Conservation (phyloP, 441 rosid genomes). For the Erodium trifolium region DNA sequence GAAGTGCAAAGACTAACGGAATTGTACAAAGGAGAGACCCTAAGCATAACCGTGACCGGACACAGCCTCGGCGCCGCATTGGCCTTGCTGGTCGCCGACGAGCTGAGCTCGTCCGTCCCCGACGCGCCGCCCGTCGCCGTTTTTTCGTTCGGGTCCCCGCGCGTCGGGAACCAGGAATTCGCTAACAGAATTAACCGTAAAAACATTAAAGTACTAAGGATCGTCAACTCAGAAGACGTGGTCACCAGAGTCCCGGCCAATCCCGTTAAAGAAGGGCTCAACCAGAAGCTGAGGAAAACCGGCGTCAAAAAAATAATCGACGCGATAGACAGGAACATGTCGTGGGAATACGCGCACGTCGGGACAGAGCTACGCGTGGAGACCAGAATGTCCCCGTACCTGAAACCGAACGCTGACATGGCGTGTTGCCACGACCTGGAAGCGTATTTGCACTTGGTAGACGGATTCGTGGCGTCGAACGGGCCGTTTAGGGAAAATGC, state of each 20-base stretch:
- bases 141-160: slow-evolving; percentile 62
- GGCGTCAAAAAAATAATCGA: too few species aligned
- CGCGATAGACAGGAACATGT: too few species aligned
- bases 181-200: slow-evolving; percentile 33
- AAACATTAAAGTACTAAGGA: slow-evolving; percentile 46
- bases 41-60: slow-evolving; percentile 55
- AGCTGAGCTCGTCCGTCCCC: slow-evolving; percentile 27
- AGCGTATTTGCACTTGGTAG: slow-evolving; percentile 68
- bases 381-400: slow-evolving; percentile 59
- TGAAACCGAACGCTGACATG: slow-evolving; percentile 59
- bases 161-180: slow-evolving; percentile 50
- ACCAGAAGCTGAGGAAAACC: too few species aligned
- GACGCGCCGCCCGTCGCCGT: slow-evolving; percentile 41
- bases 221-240: slow-evolving; percentile 57
- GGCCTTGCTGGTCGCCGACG: slow-evolving; percentile 40
- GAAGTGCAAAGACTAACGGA: slow-evolving; percentile 43
- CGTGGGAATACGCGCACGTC: slow-evolving; percentile 39
- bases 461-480: slow-evolving; percentile 62
- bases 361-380: slow-evolving; percentile 67
- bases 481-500: slow-evolving; percentile 88
- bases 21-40: slow-evolving; percentile 40
- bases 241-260: slow-evolving; percentile 52
- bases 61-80: too few species aligned
- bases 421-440: slow-evolving; percentile 69
- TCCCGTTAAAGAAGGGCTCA: too few species aligned